Evolutionary conservation across 305 asterid species (phyloP).

Genomic region (Fraxinus velutina): DNA sequence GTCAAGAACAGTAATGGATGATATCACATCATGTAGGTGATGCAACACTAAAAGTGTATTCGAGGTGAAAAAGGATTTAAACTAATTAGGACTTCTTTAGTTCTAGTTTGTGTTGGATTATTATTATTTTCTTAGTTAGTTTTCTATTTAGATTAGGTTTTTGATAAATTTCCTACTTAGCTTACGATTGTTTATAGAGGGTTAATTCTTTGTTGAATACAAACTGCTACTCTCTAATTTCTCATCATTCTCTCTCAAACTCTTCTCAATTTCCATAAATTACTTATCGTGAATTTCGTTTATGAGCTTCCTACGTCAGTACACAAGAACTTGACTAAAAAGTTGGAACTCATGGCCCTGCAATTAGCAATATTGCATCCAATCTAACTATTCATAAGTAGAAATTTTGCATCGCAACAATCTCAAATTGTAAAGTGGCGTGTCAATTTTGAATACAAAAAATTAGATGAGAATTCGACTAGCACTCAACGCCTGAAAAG

Average conservation of each 20-base stretch:
- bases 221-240: neutral
- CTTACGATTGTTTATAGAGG: neutral
- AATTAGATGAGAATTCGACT: neutral
- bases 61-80: no score
- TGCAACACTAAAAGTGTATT: no score
- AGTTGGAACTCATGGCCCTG: neutral
- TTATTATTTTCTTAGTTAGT: no score
- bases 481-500: neutral
- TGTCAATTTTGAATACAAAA: neutral
- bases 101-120: no score
- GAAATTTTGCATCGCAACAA: neutral
- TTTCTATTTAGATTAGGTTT: no score
- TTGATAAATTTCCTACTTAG: neutral
- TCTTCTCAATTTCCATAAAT: neutral
- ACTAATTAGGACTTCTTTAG: no score
- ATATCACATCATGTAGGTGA: neutral
- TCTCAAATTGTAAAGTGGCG: neutral
- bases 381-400: neutral
- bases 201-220: neutral
- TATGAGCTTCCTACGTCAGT: neutral
- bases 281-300: neutral
- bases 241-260: neutral
- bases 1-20: neutral
- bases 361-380: neutral
- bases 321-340: neutral